phyloP scores from a whole-genome alignment of 495 filamentous ascomycete species.

The Staphylotrichum tortipilum region DNA sequence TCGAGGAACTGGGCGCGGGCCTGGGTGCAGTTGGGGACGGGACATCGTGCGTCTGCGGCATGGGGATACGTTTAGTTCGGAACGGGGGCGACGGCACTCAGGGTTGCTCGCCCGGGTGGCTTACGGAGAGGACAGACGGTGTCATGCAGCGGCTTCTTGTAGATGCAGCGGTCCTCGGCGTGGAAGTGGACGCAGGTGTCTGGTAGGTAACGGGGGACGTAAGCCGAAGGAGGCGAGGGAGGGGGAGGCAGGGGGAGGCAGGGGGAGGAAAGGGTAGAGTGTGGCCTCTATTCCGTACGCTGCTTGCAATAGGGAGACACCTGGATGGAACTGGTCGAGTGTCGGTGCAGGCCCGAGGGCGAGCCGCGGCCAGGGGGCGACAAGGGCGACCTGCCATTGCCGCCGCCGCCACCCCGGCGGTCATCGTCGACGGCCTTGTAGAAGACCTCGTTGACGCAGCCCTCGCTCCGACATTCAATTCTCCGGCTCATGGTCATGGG shows the following conservation, averaged over 20 bases:
- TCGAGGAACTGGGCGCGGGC: constrained; percentile 20
- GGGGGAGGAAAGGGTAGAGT: too few species aligned
- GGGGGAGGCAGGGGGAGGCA: not conserved
- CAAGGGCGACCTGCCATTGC: constrained; percentile 4
- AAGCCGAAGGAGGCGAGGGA: not conserved
- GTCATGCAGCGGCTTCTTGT: constrained; percentile 21
- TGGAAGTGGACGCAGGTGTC: constrained; percentile 20
- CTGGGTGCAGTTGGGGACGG: constrained; percentile 16
- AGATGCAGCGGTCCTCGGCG: constrained; percentile 15
- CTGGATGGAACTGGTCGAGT: constrained; percentile 9
- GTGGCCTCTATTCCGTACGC: too few species aligned
- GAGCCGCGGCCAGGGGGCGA: constrained; percentile 9
- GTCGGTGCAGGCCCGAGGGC: constrained; percentile 3
- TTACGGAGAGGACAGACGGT: constrained; percentile 20
- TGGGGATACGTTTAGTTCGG: not conserved
- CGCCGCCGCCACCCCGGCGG: constrained; percentile 6
- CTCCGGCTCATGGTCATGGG: constrained; percentile 13
- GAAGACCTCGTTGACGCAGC: constrained; percentile 16
- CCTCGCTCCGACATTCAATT: constrained; percentile 16
- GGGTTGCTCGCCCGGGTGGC: too few species aligned
- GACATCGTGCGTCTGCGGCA: constrained; percentile 20
- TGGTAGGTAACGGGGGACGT: not conserved
- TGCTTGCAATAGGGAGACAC: constrained; percentile 19
- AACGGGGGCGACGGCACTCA: not conserved
- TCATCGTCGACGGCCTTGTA: constrained; percentile 19